Percentiles rank a stretch among this genome's conserved stretches.
phyloP scores from a whole-genome alignment of 1,139 yeast genomes.

The Scheffersomyces lignicola region DNA sequence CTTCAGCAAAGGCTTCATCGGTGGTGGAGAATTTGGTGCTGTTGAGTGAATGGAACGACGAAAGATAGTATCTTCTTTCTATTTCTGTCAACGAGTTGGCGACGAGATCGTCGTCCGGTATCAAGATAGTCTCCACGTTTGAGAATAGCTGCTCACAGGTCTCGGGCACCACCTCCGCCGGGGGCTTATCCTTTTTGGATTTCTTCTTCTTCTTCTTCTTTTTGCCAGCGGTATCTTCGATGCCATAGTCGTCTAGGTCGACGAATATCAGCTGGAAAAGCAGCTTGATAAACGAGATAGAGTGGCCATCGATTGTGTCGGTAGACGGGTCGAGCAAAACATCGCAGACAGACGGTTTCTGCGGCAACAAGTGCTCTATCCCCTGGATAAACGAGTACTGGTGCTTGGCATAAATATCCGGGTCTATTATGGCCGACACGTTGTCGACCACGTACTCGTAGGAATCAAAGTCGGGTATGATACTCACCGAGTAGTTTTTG shows the following conservation, averaged over 20 bases:
- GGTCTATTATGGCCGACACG: conserved; percentile 54
- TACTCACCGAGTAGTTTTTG: conserved; percentile 23
- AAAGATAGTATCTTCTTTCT: conserved; percentile 31
- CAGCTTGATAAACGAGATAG: conserved; percentile 26
- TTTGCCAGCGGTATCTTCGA: conserved; percentile 7
- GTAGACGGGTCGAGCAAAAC: conserved; percentile 23
- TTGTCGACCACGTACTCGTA: conserved; percentile 47
- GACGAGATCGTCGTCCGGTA: conserved; percentile 37
- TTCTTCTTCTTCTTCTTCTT: conserved; percentile 14
- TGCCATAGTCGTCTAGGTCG: conserved; percentile 8
- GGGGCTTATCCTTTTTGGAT: conserved; percentile 9
- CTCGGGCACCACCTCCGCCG: conserved; percentile 15
- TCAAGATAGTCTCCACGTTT: conserved; percentile 28
- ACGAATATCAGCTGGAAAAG: conserved; percentile 35
- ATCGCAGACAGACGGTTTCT: conserved; percentile 46
- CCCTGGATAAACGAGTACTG: conserved; percentile 78
- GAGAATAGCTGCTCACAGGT: conserved; percentile 32
- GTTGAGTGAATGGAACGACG: conserved; percentile 23
- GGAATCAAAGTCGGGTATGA: conserved; percentile 30
- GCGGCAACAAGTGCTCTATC: conserved; percentile 50
- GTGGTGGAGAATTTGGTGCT: conserved; percentile 24
- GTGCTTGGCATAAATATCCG: conserved; percentile 64
- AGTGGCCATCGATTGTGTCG: conserved; percentile 18
- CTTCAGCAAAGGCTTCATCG: conserved; percentile 33
- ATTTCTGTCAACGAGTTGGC: conserved; percentile 25